These are phyloP conservation scores for Circinella umbellata DNA, from an alignment of 371 early-diverging fungal species.

Conservation along the genomic window DNA sequence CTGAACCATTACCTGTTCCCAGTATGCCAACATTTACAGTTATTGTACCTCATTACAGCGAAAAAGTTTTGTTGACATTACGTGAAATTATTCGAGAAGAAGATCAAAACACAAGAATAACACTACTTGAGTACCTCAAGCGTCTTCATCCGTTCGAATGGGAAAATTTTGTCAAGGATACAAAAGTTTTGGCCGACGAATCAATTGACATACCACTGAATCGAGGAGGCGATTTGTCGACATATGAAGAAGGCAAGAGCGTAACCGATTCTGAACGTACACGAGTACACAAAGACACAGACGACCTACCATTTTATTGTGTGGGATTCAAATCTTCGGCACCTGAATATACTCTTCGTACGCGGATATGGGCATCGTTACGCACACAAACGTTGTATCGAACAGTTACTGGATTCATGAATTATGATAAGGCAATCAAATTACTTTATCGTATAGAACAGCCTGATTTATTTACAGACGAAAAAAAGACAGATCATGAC, in stretches of 20 bases:
- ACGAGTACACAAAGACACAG: conserved; percentile 46
- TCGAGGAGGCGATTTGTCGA: background rate
- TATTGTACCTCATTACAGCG: conserved; percentile 86
- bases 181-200: conserved; percentile 79
- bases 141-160: conserved; percentile 84
- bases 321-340: conserved; percentile 85
- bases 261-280: conserved; percentile 8
- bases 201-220: background rate
- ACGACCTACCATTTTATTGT: conserved; percentile 82
- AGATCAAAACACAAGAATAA: conserved; percentile 80
- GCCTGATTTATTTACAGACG: conserved; percentile 66
- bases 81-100: conserved; percentile 86
- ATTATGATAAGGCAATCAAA: conserved; percentile 83
- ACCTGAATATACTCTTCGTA: conserved; percentile 83
- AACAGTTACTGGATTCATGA: conserved; percentile 90
- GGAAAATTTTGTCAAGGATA: conserved; percentile 91
- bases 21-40: conserved; percentile 90
- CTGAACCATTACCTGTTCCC: conserved; percentile 81
- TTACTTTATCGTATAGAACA: conserved; percentile 82
- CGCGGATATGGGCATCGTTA: conserved; percentile 90
- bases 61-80: conserved; percentile 84
- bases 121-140: conserved; percentile 85
- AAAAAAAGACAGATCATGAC: conserved; percentile 65
- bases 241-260: conserved; percentile 7
- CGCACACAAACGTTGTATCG: conserved; percentile 89